phyloP scores from a whole-genome alignment of 805 yeast genomes.

The Brettanomyces nanus region DNA sequence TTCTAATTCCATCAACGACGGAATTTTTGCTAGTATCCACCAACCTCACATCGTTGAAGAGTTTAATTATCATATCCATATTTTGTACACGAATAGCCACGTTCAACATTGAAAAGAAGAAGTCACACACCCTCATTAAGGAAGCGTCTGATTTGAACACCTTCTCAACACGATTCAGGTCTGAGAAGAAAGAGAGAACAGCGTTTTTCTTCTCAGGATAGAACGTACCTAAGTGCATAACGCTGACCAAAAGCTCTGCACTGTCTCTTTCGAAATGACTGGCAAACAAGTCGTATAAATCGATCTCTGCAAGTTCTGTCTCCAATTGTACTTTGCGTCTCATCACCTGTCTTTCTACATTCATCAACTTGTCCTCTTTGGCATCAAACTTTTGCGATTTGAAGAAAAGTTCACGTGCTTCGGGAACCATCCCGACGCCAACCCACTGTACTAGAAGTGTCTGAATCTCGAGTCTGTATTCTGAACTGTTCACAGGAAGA shows the following conservation, averaged over 20 bases:
- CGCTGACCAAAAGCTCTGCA: conserved; percentile 6
- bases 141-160: conserved; percentile 5
- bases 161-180: conserved; percentile 11
- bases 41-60: background rate
- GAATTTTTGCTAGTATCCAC: background rate
- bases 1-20: background rate
- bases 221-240: conserved; percentile 9
- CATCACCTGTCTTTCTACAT: background rate
- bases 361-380: background rate
- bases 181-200: conserved; percentile 12
- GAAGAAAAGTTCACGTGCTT: conserved; percentile 49
- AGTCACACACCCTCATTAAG: conserved; percentile 12
- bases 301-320: conserved; percentile 2
- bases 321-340: conserved; percentile 1
- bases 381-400: conserved; percentile 9
- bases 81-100: background rate
- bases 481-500: conserved; percentile 35
- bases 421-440: conserved; percentile 42
- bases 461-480: conserved; percentile 52
- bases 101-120: conserved; percentile 6
- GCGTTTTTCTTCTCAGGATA: conserved; percentile 9
- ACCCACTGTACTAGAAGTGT: conserved; percentile 58
- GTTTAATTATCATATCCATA: background rate
- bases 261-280: conserved; percentile 9
- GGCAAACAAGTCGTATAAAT: conserved; percentile 10